phyloP scores from a whole-genome alignment of 306 rosid genomes.

The Argentina anserina region DNA sequence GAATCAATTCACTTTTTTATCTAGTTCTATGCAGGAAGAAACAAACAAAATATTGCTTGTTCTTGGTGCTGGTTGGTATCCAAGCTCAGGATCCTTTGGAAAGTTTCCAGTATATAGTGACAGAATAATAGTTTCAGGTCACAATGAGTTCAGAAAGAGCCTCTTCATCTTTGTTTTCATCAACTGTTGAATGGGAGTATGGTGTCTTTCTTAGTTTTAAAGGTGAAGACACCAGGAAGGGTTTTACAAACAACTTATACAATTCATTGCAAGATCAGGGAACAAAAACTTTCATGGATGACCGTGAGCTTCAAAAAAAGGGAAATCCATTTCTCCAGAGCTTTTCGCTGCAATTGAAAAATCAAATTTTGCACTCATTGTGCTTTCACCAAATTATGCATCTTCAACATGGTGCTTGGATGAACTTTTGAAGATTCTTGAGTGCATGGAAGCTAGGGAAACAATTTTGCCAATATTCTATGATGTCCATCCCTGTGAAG shows the following conservation, averaged over 20 bases:
- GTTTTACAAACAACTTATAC: neutral
- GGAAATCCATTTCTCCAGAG: neutral
- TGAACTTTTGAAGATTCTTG: neutral
- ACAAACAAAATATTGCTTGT: neutral
- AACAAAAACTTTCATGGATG: neutral
- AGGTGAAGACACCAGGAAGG: neutral
- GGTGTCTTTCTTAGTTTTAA: neutral
- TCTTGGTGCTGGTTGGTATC: neutral
- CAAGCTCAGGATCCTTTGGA: neutral
- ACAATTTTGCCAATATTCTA: neutral
- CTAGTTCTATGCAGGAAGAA: neutral
- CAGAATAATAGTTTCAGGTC: neutral
- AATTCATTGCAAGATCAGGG: neutral
- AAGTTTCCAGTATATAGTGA: neutral
- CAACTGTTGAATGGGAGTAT: neutral
- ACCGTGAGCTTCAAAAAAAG: neutral
- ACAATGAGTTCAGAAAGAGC: neutral
- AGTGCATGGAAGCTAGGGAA: neutral
- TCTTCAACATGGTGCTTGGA: neutral
- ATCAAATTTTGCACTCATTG: neutral
- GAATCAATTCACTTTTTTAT: neutral
- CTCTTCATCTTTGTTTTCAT: neutral
- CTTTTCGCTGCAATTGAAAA: neutral
- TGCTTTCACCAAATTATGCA: neutral
- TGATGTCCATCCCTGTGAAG: neutral